Percentiles rank a stretch among this genome's conserved stretches.
Conservation (phyloP, 2,329 filamentous ascomycete genomes). For the Penicillium expansum region DNA sequence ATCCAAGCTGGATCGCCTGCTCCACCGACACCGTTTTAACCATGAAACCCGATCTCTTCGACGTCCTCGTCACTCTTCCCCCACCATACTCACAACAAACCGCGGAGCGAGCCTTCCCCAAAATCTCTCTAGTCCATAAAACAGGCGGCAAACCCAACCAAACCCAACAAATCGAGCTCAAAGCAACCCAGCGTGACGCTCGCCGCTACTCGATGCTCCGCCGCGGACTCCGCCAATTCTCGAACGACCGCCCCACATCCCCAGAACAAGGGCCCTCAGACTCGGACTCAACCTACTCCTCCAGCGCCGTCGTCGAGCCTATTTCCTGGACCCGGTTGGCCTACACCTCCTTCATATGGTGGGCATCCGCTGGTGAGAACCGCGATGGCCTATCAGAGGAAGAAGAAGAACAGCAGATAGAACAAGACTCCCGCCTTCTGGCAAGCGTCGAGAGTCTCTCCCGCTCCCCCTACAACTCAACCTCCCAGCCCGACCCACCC, state of each 20-base stretch:
- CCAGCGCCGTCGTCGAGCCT: constrained; percentile 52
- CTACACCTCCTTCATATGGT: constrained; percentile 65
- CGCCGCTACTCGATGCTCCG: constrained; percentile 72
- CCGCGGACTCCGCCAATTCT: constrained; percentile 53
- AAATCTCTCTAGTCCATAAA: constrained; percentile 61
- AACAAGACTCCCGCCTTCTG: constrained; percentile 45
- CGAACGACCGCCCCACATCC: constrained; percentile 18
- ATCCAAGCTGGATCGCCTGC: constrained; percentile 83
- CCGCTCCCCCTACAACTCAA: constrained; percentile 14
- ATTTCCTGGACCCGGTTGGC: constrained; percentile 59
- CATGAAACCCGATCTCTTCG: constrained; percentile 83
- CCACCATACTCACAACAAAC: constrained; percentile 58
- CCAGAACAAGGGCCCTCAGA: constrained; percentile 36
- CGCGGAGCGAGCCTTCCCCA: constrained; percentile 68
- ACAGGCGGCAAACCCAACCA: constrained; percentile 52
- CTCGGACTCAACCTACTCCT: constrained; percentile 42
- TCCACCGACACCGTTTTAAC: constrained; percentile 91
- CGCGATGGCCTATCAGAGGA: constrained; percentile 55
- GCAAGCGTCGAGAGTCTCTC: constrained; percentile 37
- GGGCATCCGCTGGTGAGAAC: constrained; percentile 63
- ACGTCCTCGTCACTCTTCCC: constrained; percentile 82
- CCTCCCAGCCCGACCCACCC: constrained; percentile 8
- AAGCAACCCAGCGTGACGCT: constrained; percentile 86
- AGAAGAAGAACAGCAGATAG: constrained; percentile 46
- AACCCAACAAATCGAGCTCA: constrained; percentile 49